Percentiles rank a stretch among this genome's conserved stretches.
Conservation (phyloP, 108 stramenopile species). For the Nannochloropsis oceanica region DNA sequence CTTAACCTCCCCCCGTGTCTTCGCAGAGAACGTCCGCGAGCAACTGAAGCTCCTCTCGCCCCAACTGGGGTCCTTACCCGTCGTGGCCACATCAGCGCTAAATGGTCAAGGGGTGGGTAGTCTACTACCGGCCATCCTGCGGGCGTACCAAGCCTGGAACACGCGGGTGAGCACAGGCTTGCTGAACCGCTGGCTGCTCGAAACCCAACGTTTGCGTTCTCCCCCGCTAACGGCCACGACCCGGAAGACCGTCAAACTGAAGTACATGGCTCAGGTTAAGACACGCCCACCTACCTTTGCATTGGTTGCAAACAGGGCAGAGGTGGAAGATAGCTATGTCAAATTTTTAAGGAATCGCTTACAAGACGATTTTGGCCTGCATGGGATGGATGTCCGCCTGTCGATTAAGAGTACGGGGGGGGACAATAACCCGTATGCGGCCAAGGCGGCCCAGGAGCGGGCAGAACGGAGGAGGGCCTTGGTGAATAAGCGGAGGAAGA, state of each 20-base stretch:
- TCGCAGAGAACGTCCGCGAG: slow-evolving; percentile 14
- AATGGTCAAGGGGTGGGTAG: slow-evolving; percentile 6
- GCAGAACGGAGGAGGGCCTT: not conserved
- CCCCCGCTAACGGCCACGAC: slow-evolving; percentile 17
- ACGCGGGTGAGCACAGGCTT: slow-evolving; percentile 26
- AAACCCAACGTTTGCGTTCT: slow-evolving; percentile 12
- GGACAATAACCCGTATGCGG: not conserved
- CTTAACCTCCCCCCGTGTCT: slow-evolving; percentile 7
- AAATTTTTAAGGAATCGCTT: slow-evolving; percentile 9
- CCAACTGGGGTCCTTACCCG: slow-evolving; percentile 26
- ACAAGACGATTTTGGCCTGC: slow-evolving; percentile 15
- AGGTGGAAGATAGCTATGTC: not conserved
- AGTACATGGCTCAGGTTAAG: slow-evolving; percentile 38
- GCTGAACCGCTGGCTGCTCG: slow-evolving; percentile 36
- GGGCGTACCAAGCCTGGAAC: slow-evolving; percentile 26
- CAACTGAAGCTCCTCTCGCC: slow-evolving; percentile 29
- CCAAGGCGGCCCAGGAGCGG: not conserved
- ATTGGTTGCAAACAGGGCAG: slow-evolving; percentile 20
- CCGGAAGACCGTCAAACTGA: slow-evolving; percentile 1
- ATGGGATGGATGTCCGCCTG: slow-evolving; percentile 19
- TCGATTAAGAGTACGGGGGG: not conserved
- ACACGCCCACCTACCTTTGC: slow-evolving; percentile 34
- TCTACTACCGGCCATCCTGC: slow-evolving; percentile 13
- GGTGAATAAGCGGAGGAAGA: not conserved
- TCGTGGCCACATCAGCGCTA: slow-evolving; percentile 17